Conservation (phyloP, 352 stramenopile species). For the Phytophthora ramorum region DNA sequence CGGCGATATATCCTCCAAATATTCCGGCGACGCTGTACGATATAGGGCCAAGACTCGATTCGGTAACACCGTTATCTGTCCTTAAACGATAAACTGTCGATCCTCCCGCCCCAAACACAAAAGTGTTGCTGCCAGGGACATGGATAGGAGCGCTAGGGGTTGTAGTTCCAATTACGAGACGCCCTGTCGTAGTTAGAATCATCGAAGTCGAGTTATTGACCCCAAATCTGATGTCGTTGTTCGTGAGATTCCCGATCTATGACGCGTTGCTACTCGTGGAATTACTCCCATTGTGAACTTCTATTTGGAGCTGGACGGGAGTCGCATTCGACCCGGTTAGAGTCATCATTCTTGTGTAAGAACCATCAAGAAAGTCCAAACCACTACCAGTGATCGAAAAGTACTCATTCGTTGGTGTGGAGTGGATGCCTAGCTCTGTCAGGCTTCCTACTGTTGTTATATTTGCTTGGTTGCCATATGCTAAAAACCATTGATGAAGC, state of each 20-base stretch:
- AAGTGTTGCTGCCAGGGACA: not conserved
- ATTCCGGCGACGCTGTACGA: not conserved
- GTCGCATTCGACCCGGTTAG: conserved; percentile 15
- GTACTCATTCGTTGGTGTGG: conserved; percentile 21
- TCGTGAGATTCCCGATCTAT: conserved; percentile 1
- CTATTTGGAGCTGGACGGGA: conserved; percentile 7
- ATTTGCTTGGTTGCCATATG: conserved; percentile 11
- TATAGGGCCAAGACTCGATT: conserved; percentile 4
- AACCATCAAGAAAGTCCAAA: conserved; percentile 14
- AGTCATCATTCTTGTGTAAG: conserved; percentile 12
- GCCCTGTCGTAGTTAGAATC: conserved; percentile 2
- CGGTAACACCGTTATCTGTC: not conserved
- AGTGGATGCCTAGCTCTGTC: conserved; percentile 16
- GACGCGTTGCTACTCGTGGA: not conserved
- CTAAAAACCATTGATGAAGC: conserved; percentile 4
- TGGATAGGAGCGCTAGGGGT: not conserved
- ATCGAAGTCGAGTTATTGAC: conserved; percentile 5
- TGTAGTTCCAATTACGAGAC: conserved; percentile 5
- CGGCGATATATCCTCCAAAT: conserved; percentile 2
- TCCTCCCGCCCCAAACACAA: conserved; percentile 1
- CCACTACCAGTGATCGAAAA: conserved; percentile 17
- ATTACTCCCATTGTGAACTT: not conserved
- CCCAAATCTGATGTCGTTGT: conserved; percentile 11
- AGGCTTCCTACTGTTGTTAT: conserved; percentile 24
- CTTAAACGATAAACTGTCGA: not conserved